Conservation (phyloP, 345 rosid species). For the Ceriops zippeliana region DNA sequence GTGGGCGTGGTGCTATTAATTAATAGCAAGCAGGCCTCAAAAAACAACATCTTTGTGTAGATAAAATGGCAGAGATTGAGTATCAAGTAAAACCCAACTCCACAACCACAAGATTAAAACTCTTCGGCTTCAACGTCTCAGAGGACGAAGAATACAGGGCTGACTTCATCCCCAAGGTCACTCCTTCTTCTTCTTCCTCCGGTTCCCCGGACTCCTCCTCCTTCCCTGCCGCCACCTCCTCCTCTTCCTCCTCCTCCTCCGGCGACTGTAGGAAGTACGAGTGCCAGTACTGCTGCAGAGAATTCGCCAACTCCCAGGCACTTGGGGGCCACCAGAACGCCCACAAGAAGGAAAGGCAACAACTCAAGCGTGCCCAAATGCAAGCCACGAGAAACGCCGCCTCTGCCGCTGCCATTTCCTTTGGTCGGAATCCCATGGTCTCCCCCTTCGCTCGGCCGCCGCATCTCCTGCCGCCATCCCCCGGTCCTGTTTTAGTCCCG, state of each 20-base stretch:
- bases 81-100: conserved; percentile 36
- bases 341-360: conserved; percentile 91
- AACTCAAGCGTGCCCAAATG: conserved; percentile 83
- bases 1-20: background rate
- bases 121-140: conserved; percentile 77
- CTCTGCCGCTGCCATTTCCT: conserved; percentile 31
- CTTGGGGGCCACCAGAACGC: conserved; percentile 99
- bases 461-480: conserved; percentile 46
- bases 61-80: conserved; percentile 50
- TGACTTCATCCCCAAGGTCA: background rate
- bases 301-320: conserved; percentile 90
- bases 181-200: conserved; percentile 7
- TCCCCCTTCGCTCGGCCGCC: conserved; percentile 49
- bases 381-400: conserved; percentile 56
- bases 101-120: conserved; percentile 50
- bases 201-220: background rate
- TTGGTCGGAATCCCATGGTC: conserved; percentile 51
- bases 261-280: conserved; percentile 53
- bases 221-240: background rate
- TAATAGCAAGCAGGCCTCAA: background rate
- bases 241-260: background rate
- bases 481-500: conserved; percentile 42
- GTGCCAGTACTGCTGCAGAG: conserved; percentile 89
- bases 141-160: conserved; percentile 41
- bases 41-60: background rate